Conservation (phyloP, 805 yeast genomes). For the Cyberlindnera sargentensis region DNA sequence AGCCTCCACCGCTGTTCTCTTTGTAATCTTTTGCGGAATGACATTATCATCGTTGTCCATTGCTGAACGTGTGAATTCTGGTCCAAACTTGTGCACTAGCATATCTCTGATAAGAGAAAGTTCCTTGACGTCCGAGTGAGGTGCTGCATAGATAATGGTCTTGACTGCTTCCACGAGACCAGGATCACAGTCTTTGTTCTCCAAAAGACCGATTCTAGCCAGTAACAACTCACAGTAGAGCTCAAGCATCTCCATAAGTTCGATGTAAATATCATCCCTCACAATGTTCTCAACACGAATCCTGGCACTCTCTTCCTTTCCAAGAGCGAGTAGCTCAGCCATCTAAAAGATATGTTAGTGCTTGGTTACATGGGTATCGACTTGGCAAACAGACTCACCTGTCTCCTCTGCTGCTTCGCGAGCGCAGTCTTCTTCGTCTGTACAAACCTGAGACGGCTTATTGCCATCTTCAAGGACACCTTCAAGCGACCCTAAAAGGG, state of each 20-base stretch:
- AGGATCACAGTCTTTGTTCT: constrained; percentile 24
- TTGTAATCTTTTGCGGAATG: constrained; percentile 63
- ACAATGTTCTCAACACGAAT: constrained; percentile 81
- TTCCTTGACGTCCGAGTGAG: constrained; percentile 74
- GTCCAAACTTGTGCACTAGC: constrained; percentile 55
- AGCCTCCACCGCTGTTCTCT: constrained; percentile 57
- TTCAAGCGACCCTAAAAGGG: constrained; percentile 23
- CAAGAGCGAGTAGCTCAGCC: constrained; percentile 64
- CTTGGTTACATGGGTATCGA: too few species aligned
- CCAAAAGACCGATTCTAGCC: constrained; percentile 64
- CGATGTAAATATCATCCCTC: constrained; percentile 74
- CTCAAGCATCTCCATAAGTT: constrained; percentile 71
- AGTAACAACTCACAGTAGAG: constrained; percentile 73
- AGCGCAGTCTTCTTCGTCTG: constrained; percentile 67
- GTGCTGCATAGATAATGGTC: constrained; percentile 60
- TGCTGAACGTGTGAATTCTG: constrained; percentile 48
- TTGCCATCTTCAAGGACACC: constrained; percentile 49
- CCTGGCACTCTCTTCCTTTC: constrained; percentile 76
- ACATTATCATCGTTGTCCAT: constrained; percentile 40
- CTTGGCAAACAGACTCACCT: constrained; percentile 15
- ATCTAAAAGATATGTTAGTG: constrained; percentile 17
- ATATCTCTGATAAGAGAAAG: constrained; percentile 53
- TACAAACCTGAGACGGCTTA: constrained; percentile 57
- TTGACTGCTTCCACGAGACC: constrained; percentile 57
- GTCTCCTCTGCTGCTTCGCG: constrained; percentile 67